phyloP scores from a whole-genome alignment of 495 filamentous ascomycete genomes.

The Diplogelasinospora grovesii region DNA sequence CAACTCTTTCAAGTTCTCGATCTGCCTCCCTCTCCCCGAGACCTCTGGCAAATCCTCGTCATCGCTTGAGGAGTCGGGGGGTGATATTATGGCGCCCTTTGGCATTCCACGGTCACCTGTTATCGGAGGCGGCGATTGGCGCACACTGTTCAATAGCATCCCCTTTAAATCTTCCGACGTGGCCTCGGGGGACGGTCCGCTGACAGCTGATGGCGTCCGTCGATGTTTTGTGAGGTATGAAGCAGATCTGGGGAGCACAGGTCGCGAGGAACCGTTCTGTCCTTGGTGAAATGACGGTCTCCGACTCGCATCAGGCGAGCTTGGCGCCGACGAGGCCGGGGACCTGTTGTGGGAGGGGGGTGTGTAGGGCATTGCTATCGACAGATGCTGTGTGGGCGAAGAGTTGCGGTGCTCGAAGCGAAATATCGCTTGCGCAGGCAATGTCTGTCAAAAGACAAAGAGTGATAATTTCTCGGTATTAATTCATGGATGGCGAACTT shows the following conservation, averaged over 20 bases:
- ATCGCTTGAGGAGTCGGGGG: conserved; percentile 84
- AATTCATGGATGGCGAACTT: conserved; percentile 16
- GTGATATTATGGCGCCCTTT: conserved; percentile 74
- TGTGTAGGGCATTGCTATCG: conserved; percentile 82
- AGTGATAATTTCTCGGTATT: conserved; percentile 3
- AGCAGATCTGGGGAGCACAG: conserved; percentile 61
- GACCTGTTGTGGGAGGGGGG: conserved; percentile 77
- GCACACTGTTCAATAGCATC: conserved; percentile 47
- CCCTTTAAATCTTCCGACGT: conserved; percentile 47
- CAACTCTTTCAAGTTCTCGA: conserved; percentile 66
- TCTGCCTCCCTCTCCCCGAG: conserved; percentile 42
- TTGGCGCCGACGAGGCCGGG: conserved; percentile 61
- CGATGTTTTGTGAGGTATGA: conserved; percentile 63
- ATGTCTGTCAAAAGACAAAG: conserved; percentile 9
- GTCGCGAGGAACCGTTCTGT: conserved; percentile 38
- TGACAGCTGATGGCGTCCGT: conserved; percentile 37
- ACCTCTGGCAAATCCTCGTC: conserved; percentile 59
- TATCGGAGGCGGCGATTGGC: conserved; percentile 72
- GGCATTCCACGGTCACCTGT: conserved; percentile 63
- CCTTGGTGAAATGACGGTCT: conserved; percentile 45
- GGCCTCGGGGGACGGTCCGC: conserved; percentile 35
- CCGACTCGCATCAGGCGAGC: conserved; percentile 56
- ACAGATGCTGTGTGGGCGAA: conserved; percentile 2
- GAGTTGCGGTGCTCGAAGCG: background rate
- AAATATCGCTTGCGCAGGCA: too few species aligned